These are phyloP conservation scores for Aspergillus sp. DNA, from an alignment of 2,329 filamentous ascomycete species.

Conservation along the genomic window DNA sequence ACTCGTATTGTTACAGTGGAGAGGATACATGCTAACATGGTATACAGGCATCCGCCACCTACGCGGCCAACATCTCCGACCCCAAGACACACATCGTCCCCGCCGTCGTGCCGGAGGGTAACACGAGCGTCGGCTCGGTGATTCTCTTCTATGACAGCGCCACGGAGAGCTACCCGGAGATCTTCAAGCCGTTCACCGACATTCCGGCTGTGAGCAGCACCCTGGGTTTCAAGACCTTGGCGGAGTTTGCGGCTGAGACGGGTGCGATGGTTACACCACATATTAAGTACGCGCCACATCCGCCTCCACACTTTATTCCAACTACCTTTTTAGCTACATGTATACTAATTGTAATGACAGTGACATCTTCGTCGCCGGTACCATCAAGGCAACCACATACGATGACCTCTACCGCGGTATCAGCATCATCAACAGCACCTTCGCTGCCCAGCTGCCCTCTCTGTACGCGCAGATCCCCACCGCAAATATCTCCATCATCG, in stretches of 20 bases:
- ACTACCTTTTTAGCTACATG: not conserved
- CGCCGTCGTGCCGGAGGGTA: conserved; percentile 28
- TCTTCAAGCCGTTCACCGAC: conserved; percentile 39
- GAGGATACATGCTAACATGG: conserved; percentile 4
- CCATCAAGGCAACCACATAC: conserved; percentile 32
- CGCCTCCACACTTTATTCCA: too few species aligned
- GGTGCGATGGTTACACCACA: conserved; percentile 35
- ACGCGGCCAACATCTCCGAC: conserved; percentile 32
- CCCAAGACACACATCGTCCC: conserved; percentile 35
- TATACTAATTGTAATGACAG: conserved; percentile 20
- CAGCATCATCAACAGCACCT: conserved; percentile 42
- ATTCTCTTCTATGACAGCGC: conserved; percentile 44
- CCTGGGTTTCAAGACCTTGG: conserved; percentile 39
- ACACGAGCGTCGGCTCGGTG: conserved; percentile 33
- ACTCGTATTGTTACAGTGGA: too few species aligned
- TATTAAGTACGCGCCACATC: conserved; percentile 32
- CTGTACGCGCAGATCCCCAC: conserved; percentile 36
- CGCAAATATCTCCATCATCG: conserved; percentile 44
- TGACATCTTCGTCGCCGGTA: conserved; percentile 42
- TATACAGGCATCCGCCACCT: conserved; percentile 29
- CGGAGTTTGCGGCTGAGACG: conserved; percentile 36
- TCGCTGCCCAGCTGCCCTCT: conserved; percentile 44
- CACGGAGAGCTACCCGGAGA: conserved; percentile 32
- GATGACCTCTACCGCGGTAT: conserved; percentile 40
- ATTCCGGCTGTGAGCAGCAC: conserved; percentile 39